phyloP scores from a whole-genome alignment of 257 asterid genomes.

The Solanum pimpinellifolium region DNA sequence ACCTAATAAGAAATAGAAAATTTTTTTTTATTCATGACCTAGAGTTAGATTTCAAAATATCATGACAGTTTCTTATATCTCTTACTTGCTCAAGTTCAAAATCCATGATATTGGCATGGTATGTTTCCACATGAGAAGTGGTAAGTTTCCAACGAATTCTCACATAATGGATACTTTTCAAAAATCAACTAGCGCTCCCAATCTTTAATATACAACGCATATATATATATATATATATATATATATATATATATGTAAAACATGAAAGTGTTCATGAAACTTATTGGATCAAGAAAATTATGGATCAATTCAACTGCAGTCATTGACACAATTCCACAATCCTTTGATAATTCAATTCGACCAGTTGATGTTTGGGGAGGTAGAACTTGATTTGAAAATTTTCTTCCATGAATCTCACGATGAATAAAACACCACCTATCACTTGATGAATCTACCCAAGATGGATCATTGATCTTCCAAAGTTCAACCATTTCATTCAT shows the following conservation, averaged over 20 bases:
- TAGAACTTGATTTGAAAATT: slow-evolving; percentile 25
- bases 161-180: no score
- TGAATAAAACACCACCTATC: slow-evolving; percentile 34
- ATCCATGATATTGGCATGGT: background rate
- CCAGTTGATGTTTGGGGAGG: slow-evolving; percentile 19
- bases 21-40: background rate
- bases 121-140: background rate
- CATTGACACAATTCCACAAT: slow-evolving; percentile 45
- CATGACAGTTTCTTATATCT: background rate
- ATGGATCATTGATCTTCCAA: slow-evolving; percentile 37
- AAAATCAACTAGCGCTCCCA: no score
- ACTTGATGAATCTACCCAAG: slow-evolving; percentile 33
- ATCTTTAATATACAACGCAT: no score
- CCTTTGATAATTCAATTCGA: slow-evolving; percentile 59
- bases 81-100: background rate
- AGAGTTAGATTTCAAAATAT: background rate
- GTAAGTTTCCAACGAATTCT: background rate
- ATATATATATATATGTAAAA: no score
- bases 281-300: no score
- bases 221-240: background rate
- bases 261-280: no score
- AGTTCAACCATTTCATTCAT: slow-evolving; percentile 48
- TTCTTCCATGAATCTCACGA: slow-evolving; percentile 38
- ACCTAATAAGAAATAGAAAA: background rate
- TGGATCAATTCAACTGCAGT: background rate